Percentiles rank a stretch among this genome's conserved stretches.
These are phyloP conservation scores for Circinella minor DNA, from an alignment of 371 early-diverging fungal genomes.

Conservation along the genomic window DNA sequence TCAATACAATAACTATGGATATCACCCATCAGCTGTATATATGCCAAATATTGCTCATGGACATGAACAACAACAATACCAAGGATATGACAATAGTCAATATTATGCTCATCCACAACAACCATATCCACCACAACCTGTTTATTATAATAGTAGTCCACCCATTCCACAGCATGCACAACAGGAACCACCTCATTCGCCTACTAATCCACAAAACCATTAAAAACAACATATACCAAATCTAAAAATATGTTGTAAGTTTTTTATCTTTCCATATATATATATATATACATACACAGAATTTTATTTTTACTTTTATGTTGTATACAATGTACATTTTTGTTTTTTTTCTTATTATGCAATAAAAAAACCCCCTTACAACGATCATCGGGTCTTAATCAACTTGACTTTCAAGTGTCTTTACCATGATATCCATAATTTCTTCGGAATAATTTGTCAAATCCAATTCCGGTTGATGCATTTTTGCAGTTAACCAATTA, in stretches of 20 bases:
- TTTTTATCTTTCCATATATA: background rate
- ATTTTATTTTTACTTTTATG: background rate
- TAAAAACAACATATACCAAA: background rate
- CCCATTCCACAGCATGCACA: background rate
- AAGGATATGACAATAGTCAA: background rate
- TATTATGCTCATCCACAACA: background rate
- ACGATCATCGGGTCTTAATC: background rate
- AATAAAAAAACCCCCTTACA: too few species aligned
- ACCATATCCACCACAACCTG: background rate
- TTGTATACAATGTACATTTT: too few species aligned
- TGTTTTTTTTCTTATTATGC: too few species aligned
- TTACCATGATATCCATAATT: constrained; percentile 36
- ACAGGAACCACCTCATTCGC: constrained; percentile 1
- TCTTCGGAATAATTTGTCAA: constrained; percentile 30
- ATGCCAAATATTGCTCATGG: constrained; percentile 1
- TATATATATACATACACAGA: background rate
- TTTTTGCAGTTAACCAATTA: constrained; percentile 39
- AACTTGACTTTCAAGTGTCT: constrained; percentile 27
- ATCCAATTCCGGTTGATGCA: constrained; percentile 42
- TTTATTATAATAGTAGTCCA: background rate
- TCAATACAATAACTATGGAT: constrained; percentile 14
- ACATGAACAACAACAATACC: background rate
- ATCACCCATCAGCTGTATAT: constrained; percentile 17
- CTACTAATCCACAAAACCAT: background rate
- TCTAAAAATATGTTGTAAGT: too few species aligned